phyloP scores from a whole-genome alignment of 805 yeast genomes.

The Nakazawaea anatomiae region DNA sequence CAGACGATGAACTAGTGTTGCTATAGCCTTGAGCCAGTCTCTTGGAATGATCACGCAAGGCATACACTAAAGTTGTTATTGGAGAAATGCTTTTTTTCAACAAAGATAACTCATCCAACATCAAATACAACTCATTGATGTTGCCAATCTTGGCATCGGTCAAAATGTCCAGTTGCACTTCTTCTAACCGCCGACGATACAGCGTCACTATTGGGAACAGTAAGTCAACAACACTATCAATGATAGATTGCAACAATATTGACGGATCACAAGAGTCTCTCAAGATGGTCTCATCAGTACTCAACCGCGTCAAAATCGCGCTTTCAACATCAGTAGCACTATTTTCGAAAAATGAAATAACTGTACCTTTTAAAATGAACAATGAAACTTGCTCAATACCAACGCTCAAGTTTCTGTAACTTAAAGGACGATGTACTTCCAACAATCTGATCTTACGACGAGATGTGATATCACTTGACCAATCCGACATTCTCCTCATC shows the following conservation, averaged over 20 bases:
- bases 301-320: conserved; percentile 44
- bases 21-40: background rate
- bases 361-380: conserved; percentile 38
- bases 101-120: conserved; percentile 46
- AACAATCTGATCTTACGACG: conserved; percentile 22
- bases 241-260: conserved; percentile 44
- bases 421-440: conserved; percentile 39
- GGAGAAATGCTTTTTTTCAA: conserved; percentile 43
- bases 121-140: conserved; percentile 46
- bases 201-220: conserved; percentile 48
- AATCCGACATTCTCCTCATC: conserved; percentile 30
- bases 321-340: conserved; percentile 46
- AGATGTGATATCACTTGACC: conserved; percentile 12
- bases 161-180: conserved; percentile 46
- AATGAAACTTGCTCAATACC: conserved; percentile 54
- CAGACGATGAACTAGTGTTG: background rate
- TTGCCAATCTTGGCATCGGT: conserved; percentile 43
- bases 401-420: conserved; percentile 34
- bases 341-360: conserved; percentile 53
- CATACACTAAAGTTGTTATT: conserved; percentile 37
- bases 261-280: conserved; percentile 48
- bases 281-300: conserved; percentile 38
- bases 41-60: conserved; percentile 35
- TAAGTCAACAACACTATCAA: conserved; percentile 51
- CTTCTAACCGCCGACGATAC: conserved; percentile 40